Base-by-base conservation (phyloP, 495 filamentous ascomycete species). In the Articulospora tetracladia region DNA sequence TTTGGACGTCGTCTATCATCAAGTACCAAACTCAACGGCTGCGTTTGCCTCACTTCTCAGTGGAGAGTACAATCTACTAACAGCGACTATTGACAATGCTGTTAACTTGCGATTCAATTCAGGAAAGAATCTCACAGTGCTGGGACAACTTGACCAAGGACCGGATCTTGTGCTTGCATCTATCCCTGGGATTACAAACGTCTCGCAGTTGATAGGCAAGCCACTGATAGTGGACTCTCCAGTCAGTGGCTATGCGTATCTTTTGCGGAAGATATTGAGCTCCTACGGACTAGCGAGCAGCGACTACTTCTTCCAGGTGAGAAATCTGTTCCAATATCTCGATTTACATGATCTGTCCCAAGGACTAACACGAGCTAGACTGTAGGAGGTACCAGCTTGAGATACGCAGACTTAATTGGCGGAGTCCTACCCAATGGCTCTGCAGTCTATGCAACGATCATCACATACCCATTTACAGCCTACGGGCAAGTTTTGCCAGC, bases 21-120 rank as follows among this genome's bases (percentile, higher is more conserved):
- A 69, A 26, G 59, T 68, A 0, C 62, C 69, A 4, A 71, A 68
- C 55, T 70, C 68, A 26, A 65, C 66, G 13, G 59, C 60, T 15
- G 69, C 64, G 19, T 68, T 65, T 53, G 62, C 58, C 19, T 49
- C 47, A n/a, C 32, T 71, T 53, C 57, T 69, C 11, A 63, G 56
- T 55, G 68, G 69, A 20, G 47, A 55, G 22, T 71, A 71, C 41
- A 68, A 71, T 44, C 61, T 71, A 12, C 27, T 69, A 7, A 69
- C 65, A 0, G 69, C 57, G 28, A 71, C 68, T n/a, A 60, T 61
- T 23, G 62, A 65, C 53, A 65, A 65, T 26, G 62, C 62, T 20
- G 65, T 70, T 25, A 71, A 71, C 46, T 59, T 70, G 34, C 66
- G 68, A 41, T 69, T 71, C 50, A 71, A 70, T 46, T 59, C 55